These are phyloP conservation scores for Tetradesmus obliquus DNA, from an alignment of 139 green algal genomes.

Conservation along the genomic window DNA sequence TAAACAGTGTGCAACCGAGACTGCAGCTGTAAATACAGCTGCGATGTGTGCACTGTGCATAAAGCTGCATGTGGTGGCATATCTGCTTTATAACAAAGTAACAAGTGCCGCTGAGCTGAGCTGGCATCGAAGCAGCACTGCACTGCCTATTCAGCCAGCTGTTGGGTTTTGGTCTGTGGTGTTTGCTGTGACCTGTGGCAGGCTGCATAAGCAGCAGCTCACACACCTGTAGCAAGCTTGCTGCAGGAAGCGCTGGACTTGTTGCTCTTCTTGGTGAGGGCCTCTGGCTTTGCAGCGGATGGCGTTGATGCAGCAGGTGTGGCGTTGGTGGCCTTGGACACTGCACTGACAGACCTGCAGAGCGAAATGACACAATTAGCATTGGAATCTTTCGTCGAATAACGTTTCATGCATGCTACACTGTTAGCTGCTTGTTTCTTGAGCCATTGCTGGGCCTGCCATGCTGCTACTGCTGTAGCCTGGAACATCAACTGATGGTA, in stretches of 20 bases:
- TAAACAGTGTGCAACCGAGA: neutral
- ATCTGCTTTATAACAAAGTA: too few relatives aligned
- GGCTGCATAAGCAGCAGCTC: neutral
- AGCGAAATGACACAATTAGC: too few relatives aligned
- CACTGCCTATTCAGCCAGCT: neutral
- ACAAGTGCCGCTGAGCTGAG: neutral
- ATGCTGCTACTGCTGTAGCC: too few relatives aligned
- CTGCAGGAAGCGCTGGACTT: neutral
- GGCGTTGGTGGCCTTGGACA: too few relatives aligned
- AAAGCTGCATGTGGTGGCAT: too few relatives aligned
- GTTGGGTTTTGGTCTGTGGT: neutral
- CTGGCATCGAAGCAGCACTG: neutral
- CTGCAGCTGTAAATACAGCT: neutral
- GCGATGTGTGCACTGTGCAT: neutral
- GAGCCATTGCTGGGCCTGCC: too few relatives aligned
- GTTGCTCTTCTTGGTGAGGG: neutral
- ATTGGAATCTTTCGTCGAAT: too few relatives aligned
- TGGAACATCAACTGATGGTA: too few relatives aligned
- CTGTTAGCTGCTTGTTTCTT: too few relatives aligned
- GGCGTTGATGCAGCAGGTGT: too few relatives aligned
- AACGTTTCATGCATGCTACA: too few relatives aligned
- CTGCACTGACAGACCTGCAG: too few relatives aligned
- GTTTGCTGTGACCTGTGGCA: neutral
- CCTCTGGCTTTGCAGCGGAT: neutral
- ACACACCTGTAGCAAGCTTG: neutral